Conservation (phyloP, 768 basidiomycete species). For the Macrolepiota albuminosa region DNA sequence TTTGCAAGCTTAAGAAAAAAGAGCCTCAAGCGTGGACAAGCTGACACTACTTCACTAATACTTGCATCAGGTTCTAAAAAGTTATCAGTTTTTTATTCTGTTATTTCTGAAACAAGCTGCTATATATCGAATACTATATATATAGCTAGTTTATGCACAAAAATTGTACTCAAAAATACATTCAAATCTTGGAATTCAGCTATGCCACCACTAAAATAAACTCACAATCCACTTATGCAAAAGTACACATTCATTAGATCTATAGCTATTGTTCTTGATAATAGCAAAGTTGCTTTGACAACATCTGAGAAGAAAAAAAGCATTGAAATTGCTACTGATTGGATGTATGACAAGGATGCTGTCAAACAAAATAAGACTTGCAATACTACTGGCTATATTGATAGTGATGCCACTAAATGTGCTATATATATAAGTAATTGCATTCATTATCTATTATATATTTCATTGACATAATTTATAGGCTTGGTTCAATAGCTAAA, state of each 20-base stretch:
- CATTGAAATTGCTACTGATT: constrained; percentile 6
- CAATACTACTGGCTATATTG: constrained; percentile 11
- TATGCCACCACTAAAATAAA: neutral
- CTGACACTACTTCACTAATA: neutral
- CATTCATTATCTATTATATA: neutral
- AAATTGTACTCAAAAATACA: neutral
- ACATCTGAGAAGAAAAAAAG: neutral
- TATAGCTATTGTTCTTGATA: neutral
- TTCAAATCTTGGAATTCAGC: neutral
- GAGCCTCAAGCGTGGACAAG: neutral
- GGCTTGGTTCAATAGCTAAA: constrained; percentile 6
- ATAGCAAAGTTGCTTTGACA: neutral
- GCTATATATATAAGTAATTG: constrained; percentile 18
- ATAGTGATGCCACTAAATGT: constrained; percentile 15
- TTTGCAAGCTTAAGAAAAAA: neutral
- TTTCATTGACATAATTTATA: neutral
- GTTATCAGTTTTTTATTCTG: neutral
- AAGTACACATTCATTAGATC: neutral
- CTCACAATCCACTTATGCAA: neutral
- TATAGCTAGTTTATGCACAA: neutral
- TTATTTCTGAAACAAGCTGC: no score
- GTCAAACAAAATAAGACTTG: neutral
- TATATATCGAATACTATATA: neutral
- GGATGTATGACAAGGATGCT: neutral
- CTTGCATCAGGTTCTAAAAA: neutral